Conservation (phyloP, 495 filamentous ascomycete species). For the Penicillium cosmopolitanum region DNA sequence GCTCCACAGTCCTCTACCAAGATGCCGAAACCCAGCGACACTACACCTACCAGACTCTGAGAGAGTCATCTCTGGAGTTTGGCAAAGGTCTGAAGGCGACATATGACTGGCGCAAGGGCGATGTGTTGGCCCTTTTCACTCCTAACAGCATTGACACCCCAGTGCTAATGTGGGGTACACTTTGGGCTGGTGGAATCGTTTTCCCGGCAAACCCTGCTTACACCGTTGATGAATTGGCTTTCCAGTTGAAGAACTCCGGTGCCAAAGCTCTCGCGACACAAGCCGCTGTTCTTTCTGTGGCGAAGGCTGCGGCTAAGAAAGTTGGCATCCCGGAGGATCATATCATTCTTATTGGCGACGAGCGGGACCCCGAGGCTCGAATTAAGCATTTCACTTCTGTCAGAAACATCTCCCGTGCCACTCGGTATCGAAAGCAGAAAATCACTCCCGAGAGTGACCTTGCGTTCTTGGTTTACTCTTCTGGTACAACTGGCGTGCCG, state of each 20-base stretch:
- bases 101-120: constrained; percentile 81
- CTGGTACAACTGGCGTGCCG: constrained; percentile 88
- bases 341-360: constrained; percentile 80
- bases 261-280: constrained; percentile 82
- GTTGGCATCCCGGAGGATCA: constrained; percentile 65
- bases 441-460: constrained; percentile 51
- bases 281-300: constrained; percentile 60
- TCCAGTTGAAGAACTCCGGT: constrained; percentile 80
- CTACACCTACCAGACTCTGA: constrained; percentile 75
- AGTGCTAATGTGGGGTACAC: constrained; percentile 71
- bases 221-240: constrained; percentile 82
- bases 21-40: constrained; percentile 73
- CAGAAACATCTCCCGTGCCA: constrained; percentile 57
- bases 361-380: constrained; percentile 58
- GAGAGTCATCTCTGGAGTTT: constrained; percentile 68
- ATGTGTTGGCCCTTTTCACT: constrained; percentile 70
- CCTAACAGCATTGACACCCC: constrained; percentile 79
- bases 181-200: constrained; percentile 82
- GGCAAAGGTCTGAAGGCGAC: constrained; percentile 72
- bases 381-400: constrained; percentile 81
- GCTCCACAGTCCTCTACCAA: constrained; percentile 69
- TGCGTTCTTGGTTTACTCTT: constrained; percentile 78
- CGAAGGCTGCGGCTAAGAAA: constrained; percentile 64
- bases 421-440: constrained; percentile 50
- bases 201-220: constrained; percentile 90